Evolutionary conservation across 768 basidiomycete species (phyloP).

Genomic region (Lentinula raphanica): DNA sequence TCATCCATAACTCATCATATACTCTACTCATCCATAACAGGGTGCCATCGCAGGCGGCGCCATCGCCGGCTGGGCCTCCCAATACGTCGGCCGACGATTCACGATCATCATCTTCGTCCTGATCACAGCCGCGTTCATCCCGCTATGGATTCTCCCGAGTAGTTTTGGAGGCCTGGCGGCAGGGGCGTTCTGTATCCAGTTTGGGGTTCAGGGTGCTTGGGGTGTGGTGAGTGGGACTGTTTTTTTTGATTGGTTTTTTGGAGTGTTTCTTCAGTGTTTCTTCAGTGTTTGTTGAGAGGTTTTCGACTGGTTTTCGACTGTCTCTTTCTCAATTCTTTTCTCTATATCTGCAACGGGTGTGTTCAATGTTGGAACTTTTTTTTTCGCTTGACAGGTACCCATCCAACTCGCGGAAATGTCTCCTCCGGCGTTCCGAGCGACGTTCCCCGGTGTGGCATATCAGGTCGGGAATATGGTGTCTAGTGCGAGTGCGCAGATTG

Average conservation of each 20-base stretch:
- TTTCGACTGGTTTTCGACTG: neutral
- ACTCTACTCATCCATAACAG: neutral
- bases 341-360: no score
- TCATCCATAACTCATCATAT: neutral
- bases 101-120: slow-evolving; percentile 65
- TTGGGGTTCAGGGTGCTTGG: slow-evolving; percentile 90
- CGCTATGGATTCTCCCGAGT: slow-evolving; percentile 78
- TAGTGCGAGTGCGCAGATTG: slow-evolving; percentile 74
- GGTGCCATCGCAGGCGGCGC: slow-evolving; percentile 52
- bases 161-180: slow-evolving; percentile 67
- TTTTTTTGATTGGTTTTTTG: neutral
- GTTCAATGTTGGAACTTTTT: no score
- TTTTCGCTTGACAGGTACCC: slow-evolving; percentile 46
- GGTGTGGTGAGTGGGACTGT: slow-evolving; percentile 66
- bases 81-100: slow-evolving; percentile 75
- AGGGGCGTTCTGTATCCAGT: slow-evolving; percentile 83
- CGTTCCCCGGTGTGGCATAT: slow-evolving; percentile 82
- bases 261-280: no score
- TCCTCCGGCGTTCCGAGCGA: slow-evolving; percentile 84
- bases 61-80: slow-evolving; percentile 67
- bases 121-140: slow-evolving; percentile 57
- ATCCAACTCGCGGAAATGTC: slow-evolving; percentile 82
- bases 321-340: no score
- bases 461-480: slow-evolving; percentile 79
- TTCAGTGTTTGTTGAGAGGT: neutral